Percentiles rank a stretch among this genome's conserved stretches.
These are phyloP conservation scores for Arthrobotrys conoides DNA, from an alignment of 2,329 filamentous ascomycete species.

Conservation along the genomic window DNA sequence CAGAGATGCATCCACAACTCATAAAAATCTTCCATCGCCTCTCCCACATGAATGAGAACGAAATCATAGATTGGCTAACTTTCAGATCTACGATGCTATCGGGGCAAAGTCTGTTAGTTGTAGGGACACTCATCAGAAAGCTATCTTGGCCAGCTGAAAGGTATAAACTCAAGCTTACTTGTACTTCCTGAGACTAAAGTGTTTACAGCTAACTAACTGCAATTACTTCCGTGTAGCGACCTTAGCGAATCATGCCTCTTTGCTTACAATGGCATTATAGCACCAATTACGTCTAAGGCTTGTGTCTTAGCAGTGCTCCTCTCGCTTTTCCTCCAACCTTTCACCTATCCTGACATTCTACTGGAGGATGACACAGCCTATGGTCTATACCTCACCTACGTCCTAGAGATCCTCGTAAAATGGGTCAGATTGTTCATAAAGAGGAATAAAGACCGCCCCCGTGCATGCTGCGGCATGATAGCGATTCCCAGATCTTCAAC, in stretches of 20 bases:
- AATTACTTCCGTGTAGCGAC: not conserved
- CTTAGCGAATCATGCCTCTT: not conserved
- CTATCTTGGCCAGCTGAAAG: not conserved
- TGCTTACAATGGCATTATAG: not conserved
- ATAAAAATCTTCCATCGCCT: not conserved
- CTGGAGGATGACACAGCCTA: not conserved
- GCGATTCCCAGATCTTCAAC: not conserved
- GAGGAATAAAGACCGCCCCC: not conserved
- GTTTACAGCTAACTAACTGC: not conserved
- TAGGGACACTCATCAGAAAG: not conserved
- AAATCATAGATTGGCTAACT: not conserved
- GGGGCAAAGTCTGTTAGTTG: not conserved
- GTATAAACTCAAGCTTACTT: not conserved
- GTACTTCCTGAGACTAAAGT: not conserved
- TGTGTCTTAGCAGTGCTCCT: slow-evolving; percentile 8
- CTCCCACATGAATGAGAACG: not conserved
- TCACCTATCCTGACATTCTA: not conserved
- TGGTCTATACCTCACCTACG: not conserved
- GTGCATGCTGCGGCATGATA: slow-evolving; percentile 8
- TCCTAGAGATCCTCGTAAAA: not conserved
- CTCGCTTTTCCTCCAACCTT: slow-evolving; percentile 7
- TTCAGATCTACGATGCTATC: not conserved
- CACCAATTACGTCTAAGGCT: slow-evolving; percentile 2
- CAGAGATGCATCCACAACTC: not conserved
- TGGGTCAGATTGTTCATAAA: slow-evolving; percentile 1